These are phyloP conservation scores for Acacia acuminata DNA, from an alignment of 306 rosid species.

Conservation along the genomic window DNA sequence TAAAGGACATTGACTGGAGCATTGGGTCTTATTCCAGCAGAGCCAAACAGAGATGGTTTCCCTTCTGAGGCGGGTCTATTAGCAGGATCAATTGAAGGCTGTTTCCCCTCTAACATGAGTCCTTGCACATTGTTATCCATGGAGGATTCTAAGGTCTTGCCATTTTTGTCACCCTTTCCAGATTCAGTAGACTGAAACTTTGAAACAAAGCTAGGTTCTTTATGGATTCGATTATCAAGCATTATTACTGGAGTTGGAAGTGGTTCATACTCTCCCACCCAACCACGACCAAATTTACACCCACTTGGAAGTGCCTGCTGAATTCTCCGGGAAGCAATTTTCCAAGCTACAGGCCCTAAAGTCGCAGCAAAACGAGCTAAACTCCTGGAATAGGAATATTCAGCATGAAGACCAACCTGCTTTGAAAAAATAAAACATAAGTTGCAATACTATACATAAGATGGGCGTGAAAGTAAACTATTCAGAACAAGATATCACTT, in stretches of 20 bases:
- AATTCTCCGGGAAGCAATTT: conserved; percentile 86
- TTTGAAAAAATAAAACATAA: conserved; percentile 11
- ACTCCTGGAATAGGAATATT: conserved; percentile 93
- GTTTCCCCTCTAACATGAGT: conserved; percentile 49
- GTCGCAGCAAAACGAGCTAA: conserved; percentile 94
- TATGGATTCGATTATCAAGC: conserved; percentile 59
- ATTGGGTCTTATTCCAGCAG: conserved; percentile 51
- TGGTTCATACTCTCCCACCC: conserved; percentile 99
- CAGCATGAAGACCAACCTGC: conserved; percentile 99
- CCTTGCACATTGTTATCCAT: conserved; percentile 45
- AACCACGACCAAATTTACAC: conserved; percentile 90
- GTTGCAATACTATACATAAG: conserved; percentile 26
- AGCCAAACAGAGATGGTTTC: conserved; percentile 54
- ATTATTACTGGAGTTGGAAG: conserved; percentile 87
- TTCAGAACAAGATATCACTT: conserved; percentile 30
- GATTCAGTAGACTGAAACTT: conserved; percentile 47
- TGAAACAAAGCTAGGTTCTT: conserved; percentile 48
- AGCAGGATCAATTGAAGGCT: conserved; percentile 39
- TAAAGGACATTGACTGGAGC: conserved; percentile 39
- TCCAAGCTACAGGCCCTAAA: conserved; percentile 93
- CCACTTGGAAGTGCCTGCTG: conserved; percentile 85
- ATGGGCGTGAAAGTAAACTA: conserved; percentile 24
- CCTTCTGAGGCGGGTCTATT: conserved; percentile 55
- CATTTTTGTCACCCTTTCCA: conserved; percentile 48
- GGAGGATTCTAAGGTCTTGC: conserved; percentile 48